Conservation (phyloP, 371 early-diverging fungal species). For the Rhizopus microsporus region DNA sequence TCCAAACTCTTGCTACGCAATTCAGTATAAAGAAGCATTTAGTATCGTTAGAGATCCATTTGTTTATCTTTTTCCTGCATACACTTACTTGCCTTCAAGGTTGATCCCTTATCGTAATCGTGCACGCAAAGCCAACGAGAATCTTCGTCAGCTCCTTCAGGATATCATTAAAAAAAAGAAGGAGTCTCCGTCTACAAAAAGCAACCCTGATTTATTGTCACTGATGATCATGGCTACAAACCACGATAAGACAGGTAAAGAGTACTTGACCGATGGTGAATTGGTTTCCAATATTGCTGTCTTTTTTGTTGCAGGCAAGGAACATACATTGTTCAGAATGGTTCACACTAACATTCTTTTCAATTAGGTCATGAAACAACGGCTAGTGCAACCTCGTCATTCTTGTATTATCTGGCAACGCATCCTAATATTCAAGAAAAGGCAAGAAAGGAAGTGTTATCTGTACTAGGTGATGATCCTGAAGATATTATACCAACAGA, state of each 20-base stretch:
- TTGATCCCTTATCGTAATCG: constrained; percentile 27
- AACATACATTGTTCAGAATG: neutral
- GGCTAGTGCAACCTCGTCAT: constrained; percentile 42
- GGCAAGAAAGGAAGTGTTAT: constrained; percentile 53
- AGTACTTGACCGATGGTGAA: constrained; percentile 22
- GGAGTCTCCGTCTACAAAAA: constrained; percentile 1
- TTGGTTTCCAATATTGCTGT: constrained; percentile 25
- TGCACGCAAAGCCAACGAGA: constrained; percentile 17
- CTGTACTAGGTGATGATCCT: constrained; percentile 48
- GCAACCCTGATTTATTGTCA: constrained; percentile 38
- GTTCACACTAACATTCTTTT: neutral
- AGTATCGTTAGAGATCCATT: constrained; percentile 25
- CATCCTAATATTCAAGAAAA: constrained; percentile 46
- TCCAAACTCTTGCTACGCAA: constrained; percentile 10
- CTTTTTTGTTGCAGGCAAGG: constrained; percentile 43
- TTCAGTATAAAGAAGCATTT: constrained; percentile 31
- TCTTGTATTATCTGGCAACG: constrained; percentile 39
- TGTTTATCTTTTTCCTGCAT: constrained; percentile 29
- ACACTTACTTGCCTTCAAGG: constrained; percentile 24
- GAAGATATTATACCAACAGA: constrained; percentile 46
- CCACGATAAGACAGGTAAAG: constrained; percentile 7
- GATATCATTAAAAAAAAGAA: constrained; percentile 18
- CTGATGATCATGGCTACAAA: constrained; percentile 42
- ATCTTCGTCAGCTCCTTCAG: constrained; percentile 15
- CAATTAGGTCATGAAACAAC: constrained; percentile 52